Evolutionary conservation across 2,329 filamentous ascomycete species (phyloP).

Genomic region (Diaporthe caulivora): DNA sequence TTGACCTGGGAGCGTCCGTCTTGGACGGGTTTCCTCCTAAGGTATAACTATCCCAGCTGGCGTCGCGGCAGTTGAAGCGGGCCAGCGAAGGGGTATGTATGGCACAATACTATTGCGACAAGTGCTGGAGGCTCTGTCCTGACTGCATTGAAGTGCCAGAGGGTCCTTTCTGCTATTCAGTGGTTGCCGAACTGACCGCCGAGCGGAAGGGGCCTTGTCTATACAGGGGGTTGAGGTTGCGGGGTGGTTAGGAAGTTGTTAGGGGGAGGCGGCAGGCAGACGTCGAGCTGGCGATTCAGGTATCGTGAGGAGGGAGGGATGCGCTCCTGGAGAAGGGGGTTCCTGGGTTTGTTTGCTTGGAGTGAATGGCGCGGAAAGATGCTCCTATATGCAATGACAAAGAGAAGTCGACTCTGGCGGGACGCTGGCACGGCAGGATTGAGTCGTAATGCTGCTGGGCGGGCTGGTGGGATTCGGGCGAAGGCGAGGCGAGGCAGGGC

Average conservation of each 20-base stretch:
- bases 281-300: slow-evolving; percentile 15
- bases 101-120: slow-evolving; percentile 39
- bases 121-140: slow-evolving; percentile 27
- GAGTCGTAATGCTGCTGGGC: slow-evolving; percentile 31
- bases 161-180: neutral
- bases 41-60: slow-evolving; percentile 32
- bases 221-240: slow-evolving; percentile 11
- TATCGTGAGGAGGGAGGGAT: slow-evolving; percentile 17
- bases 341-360: neutral
- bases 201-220: slow-evolving; percentile 2
- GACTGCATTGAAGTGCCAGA: slow-evolving; percentile 35
- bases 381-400: slow-evolving; percentile 38
- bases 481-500: neutral
- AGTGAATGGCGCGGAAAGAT: slow-evolving; percentile 25
- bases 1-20: slow-evolving; percentile 29
- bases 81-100: slow-evolving; percentile 33
- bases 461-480: slow-evolving; percentile 12
- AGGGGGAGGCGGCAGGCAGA: slow-evolving; percentile 8
- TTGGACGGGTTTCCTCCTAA: slow-evolving; percentile 23
- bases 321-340: slow-evolving; percentile 15
- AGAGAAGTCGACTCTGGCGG: slow-evolving; percentile 28
- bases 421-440: slow-evolving; percentile 25
- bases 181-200: slow-evolving; percentile 2
- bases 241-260: neutral
- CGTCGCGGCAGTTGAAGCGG: slow-evolving; percentile 40